Conservation (phyloP, 176 grass and related monocot species). For the Ensete glaucum region DNA sequence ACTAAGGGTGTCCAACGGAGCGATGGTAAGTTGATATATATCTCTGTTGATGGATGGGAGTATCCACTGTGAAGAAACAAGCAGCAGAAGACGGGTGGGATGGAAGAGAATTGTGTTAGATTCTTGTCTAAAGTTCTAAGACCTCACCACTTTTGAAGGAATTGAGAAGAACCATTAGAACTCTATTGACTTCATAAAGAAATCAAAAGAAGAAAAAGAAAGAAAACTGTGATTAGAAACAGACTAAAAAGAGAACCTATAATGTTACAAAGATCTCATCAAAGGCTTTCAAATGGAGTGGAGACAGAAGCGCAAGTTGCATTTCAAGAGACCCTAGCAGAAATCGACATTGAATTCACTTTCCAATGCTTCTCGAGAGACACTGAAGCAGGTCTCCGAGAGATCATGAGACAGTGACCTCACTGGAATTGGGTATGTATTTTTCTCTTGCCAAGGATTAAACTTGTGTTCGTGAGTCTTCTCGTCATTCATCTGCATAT, state of each 20-base stretch:
- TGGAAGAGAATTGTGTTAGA: too few species aligned
- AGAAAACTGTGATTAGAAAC: background rate
- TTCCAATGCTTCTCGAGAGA: conserved; percentile 26
- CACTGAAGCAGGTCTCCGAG: conserved; percentile 44
- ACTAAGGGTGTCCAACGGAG: too few species aligned
- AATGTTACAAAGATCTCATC: background rate
- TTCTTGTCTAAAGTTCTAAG: too few species aligned
- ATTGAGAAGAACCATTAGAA: background rate
- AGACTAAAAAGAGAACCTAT: background rate
- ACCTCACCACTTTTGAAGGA: background rate
- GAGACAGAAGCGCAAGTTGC: background rate
- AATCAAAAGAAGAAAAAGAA: background rate
- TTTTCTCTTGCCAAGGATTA: conserved; percentile 42
- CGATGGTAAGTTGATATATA: too few species aligned
- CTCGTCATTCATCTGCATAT: conserved; percentile 30
- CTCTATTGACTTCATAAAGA: background rate
- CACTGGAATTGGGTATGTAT: conserved; percentile 5
- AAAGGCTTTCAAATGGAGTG: too few species aligned
- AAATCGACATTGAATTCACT: conserved; percentile 73
- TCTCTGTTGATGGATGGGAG: too few species aligned
- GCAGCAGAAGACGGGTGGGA: background rate
- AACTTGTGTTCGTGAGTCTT: conserved; percentile 46
- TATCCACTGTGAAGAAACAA: background rate
- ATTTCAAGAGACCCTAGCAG: conserved; percentile 24
- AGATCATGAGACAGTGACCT: conserved; percentile 1